Percentiles rank a stretch among this genome's conserved stretches.
phyloP scores from a whole-genome alignment of 2,329 filamentous ascomycete species.

The Aspergillus novofumigatus region DNA sequence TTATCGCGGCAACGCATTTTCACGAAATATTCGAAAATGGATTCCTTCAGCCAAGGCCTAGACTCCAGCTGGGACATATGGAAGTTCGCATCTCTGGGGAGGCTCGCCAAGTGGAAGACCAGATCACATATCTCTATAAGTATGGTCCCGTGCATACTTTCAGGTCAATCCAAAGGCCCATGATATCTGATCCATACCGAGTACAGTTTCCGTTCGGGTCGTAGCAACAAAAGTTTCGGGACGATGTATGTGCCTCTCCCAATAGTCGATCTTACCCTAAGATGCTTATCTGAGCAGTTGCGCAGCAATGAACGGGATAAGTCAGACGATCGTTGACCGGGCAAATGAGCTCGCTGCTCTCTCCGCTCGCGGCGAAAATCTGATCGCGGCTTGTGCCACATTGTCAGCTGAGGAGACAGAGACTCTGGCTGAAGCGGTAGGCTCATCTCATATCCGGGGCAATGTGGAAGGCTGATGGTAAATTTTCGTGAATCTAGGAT shows the following conservation, averaged over 20 bases:
- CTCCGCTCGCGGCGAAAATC: slow-evolving; percentile 67
- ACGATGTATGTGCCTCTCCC: slow-evolving; percentile 47
- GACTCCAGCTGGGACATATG: slow-evolving; percentile 56
- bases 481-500: slow-evolving; percentile 4
- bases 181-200: not conserved
- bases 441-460: slow-evolving; percentile 9
- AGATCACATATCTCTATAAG: slow-evolving; percentile 67
- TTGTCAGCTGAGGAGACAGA: slow-evolving; percentile 60
- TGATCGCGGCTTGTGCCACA: slow-evolving; percentile 66
- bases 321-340: slow-evolving; percentile 64
- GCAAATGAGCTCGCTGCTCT: slow-evolving; percentile 70
- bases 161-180: not conserved
- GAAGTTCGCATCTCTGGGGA: slow-evolving; percentile 47
- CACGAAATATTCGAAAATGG: slow-evolving; percentile 54
- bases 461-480: not conserved
- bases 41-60: slow-evolving; percentile 45
- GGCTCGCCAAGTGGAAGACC: slow-evolving; percentile 44
- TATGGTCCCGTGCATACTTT: slow-evolving; percentile 14
- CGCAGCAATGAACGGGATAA: slow-evolving; percentile 81
- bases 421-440: slow-evolving; percentile 65
- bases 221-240: slow-evolving; percentile 78
- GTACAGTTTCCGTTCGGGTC: slow-evolving; percentile 53
- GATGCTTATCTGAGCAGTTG: slow-evolving; percentile 48
- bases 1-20: slow-evolving; percentile 61
- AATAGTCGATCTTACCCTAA: not conserved